Percentiles rank a stretch among this genome's conserved stretches.
phyloP scores from a whole-genome alignment of 441 rosid species.

The Erodium chrysanthum region DNA sequence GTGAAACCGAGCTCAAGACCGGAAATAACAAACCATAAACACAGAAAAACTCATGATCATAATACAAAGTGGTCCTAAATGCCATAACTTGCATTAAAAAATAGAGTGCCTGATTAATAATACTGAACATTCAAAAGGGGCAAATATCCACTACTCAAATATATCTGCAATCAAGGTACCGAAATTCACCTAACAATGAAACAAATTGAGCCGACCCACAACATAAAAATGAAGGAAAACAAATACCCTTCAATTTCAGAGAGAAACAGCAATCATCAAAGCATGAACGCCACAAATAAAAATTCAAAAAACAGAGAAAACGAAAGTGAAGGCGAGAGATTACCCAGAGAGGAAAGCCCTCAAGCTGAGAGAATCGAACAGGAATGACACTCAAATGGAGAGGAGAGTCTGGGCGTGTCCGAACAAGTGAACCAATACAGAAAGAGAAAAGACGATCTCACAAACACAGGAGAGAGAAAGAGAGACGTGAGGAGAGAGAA shows the following conservation, averaged over 20 bases:
- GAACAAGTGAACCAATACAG: conserved; percentile 2
- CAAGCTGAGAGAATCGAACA: neutral
- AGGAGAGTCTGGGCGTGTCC: neutral
- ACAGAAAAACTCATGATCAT: neutral
- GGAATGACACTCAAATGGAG: neutral
- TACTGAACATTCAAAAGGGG: neutral
- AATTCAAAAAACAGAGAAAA: neutral
- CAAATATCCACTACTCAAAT: neutral
- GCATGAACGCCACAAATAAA: neutral
- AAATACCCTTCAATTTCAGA: conserved; percentile 3
- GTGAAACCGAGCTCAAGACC: neutral
- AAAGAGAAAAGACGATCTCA: neutral
- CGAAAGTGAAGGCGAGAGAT: neutral
- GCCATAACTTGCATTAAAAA: neutral
- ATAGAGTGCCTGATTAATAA: neutral
- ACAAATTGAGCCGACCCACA: neutral
- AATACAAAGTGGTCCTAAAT: neutral
- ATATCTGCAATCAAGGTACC: neutral
- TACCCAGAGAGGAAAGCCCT: conserved; percentile 5
- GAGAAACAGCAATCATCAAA: neutral
- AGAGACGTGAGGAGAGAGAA: conserved; percentile 9
- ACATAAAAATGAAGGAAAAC: neutral
- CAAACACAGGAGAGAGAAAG: neutral
- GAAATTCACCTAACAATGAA: neutral
- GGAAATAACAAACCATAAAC: neutral